phyloP scores from a whole-genome alignment of 805 yeast species.

The Metschnikowia anglica region DNA sequence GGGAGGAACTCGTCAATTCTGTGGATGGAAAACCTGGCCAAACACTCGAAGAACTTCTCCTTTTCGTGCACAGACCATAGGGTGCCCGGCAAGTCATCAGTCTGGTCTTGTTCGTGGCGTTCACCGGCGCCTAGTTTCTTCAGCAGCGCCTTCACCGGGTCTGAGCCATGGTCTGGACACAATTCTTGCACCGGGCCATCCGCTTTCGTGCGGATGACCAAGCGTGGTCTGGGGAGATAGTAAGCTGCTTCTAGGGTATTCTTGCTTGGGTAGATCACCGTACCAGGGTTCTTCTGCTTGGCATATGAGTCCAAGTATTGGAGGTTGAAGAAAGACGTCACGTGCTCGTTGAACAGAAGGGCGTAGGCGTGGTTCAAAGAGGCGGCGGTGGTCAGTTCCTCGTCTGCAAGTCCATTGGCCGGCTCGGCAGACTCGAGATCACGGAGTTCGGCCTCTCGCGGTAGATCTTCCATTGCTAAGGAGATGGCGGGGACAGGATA shows the following conservation, averaged over 20 bases:
- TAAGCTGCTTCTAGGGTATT: slow-evolving; percentile 9
- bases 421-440: neutral
- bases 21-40: slow-evolving; percentile 51
- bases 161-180: neutral
- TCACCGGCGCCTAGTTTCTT: neutral
- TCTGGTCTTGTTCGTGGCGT: neutral
- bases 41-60: slow-evolving; percentile 47
- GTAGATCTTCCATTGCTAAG: neutral
- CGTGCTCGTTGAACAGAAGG: slow-evolving; percentile 12
- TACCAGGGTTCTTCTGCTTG: neutral
- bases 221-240: slow-evolving; percentile 9
- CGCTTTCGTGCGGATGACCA: neutral
- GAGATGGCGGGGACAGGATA: too few relatives aligned
- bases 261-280: slow-evolving; percentile 15
- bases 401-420: too few relatives aligned
- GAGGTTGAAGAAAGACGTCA: slow-evolving; percentile 11
- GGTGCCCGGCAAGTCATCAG: slow-evolving; percentile 28
- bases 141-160: neutral
- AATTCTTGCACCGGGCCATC: neutral
- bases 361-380: neutral
- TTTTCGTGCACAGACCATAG: slow-evolving; percentile 52
- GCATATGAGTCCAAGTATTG: slow-evolving; percentile 2
- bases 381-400: neutral
- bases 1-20: slow-evolving; percentile 41
- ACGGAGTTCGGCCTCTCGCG: neutral